These are phyloP conservation scores for Rhododendron vialii DNA, from an alignment of 148 eudicot genomes.

Conservation along the genomic window DNA sequence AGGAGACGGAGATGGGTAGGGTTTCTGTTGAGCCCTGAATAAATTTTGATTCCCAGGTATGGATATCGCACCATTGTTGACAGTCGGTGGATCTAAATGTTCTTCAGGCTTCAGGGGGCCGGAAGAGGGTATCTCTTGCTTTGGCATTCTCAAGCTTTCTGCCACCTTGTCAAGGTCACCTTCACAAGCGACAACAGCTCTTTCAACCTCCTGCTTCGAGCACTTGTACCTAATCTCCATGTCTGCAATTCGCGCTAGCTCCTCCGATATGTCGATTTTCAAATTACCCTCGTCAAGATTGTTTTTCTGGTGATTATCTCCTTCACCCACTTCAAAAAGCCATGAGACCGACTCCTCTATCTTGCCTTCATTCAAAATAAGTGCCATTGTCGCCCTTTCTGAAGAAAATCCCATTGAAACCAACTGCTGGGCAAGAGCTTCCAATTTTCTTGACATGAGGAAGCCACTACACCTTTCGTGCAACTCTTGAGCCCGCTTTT, in stretches of 20 bases:
- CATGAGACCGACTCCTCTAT: slow-evolving; percentile 80
- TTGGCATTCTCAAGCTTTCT: slow-evolving; percentile 59
- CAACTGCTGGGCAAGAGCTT: slow-evolving; percentile 82
- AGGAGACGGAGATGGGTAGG: slow-evolving; percentile 17
- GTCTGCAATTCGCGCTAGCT: slow-evolving; percentile 73
- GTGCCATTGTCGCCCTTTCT: slow-evolving; percentile 90
- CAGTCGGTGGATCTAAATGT: slow-evolving; percentile 42
- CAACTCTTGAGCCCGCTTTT: slow-evolving; percentile 89
- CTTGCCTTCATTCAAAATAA: slow-evolving; percentile 79
- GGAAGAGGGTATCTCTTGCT: slow-evolving; percentile 48
- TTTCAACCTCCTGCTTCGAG: slow-evolving; percentile 86
- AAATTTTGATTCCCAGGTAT: slow-evolving; percentile 34
- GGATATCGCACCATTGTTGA: slow-evolving; percentile 40
- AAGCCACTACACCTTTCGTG: slow-evolving; percentile 89
- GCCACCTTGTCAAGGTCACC: slow-evolving; percentile 89
- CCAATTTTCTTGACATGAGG: slow-evolving; percentile 94
- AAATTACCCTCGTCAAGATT: slow-evolving; percentile 62
- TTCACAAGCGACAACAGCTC: slow-evolving; percentile 77
- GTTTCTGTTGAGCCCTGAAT: slow-evolving; percentile 44
- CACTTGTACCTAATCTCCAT: slow-evolving; percentile 64
- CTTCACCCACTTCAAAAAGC: slow-evolving; percentile 81
- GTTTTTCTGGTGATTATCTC: slow-evolving; percentile 49
- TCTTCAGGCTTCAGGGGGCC: slow-evolving; percentile 53
- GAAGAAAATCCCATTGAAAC: slow-evolving; percentile 91
- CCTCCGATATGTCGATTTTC: slow-evolving; percentile 90